Evolutionary conservation across 2,329 filamentous ascomycete genomes (phyloP).

Genomic region (Fusarium circinatum): DNA sequence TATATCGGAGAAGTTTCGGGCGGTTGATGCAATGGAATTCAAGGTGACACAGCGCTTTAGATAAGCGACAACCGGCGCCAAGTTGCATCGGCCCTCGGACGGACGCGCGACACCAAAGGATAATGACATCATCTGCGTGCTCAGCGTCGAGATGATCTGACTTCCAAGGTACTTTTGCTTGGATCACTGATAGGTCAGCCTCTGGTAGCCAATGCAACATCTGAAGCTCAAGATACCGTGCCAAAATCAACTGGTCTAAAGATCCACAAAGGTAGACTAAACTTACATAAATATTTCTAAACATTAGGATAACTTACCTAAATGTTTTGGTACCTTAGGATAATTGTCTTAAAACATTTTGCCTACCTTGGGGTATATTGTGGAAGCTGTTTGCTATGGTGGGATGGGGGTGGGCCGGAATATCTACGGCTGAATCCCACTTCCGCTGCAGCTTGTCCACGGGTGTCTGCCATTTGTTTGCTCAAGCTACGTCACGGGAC

Average conservation of each 20-base stretch:
- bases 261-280: not conserved
- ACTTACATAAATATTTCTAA: fast-evolving
- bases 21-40: fast-evolving
- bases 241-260: not conserved
- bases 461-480: not conserved
- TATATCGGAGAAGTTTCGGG: not conserved
- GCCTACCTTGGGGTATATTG: fast-evolving
- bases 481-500: not conserved
- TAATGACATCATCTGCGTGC: not conserved
- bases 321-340: fast-evolving
- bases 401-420: not conserved
- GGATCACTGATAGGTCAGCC: not conserved
- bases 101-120: not conserved
- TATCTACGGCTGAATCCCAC: not conserved
- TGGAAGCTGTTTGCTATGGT: not conserved
- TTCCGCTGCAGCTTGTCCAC: not conserved
- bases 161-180: not conserved
- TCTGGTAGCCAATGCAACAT: not conserved
- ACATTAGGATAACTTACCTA: fast-evolving
- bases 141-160: fast-evolving
- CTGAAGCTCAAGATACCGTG: fast-evolving
- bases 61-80: not conserved
- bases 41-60: not conserved
- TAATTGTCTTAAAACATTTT: fast-evolving
- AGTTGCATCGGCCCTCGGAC: not conserved